Evolutionary conservation across 208 protist genomes (phyloP).

Genomic region (Strigomonas galati): DNA sequence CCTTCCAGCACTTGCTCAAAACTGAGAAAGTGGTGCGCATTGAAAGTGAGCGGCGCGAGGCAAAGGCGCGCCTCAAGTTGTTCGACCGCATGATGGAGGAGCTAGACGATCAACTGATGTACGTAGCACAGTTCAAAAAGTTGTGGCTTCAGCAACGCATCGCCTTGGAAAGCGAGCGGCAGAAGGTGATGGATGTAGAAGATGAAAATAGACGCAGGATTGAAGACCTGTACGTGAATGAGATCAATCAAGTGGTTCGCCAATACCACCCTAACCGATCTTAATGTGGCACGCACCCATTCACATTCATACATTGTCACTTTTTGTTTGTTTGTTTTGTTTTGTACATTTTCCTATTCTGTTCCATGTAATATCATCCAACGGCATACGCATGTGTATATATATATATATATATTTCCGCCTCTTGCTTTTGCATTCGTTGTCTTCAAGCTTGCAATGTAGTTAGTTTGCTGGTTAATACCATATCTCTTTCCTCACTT

Average conservation of each 20-base stretch:
- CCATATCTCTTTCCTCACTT: conserved; percentile 10
- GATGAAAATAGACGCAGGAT: conserved; percentile 10
- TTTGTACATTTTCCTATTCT: neutral
- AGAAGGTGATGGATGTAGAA: conserved; percentile 54
- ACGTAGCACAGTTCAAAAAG: conserved; percentile 80
- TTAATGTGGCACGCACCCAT: no score
- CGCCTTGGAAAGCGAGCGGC: conserved; percentile 49
- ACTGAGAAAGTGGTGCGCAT: conserved; percentile 80
- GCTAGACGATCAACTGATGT: conserved; percentile 75
- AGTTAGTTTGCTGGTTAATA: no score
- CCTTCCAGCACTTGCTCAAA: conserved; percentile 56
- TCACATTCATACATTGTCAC: no score
- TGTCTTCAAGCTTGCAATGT: no score
- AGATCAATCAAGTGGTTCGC: conserved; percentile 25
- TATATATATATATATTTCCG: conserved; percentile 11
- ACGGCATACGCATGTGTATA: neutral
- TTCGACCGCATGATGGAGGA: conserved; percentile 61
- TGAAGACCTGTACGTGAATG: conserved; percentile 28
- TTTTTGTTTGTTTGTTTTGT: neutral
- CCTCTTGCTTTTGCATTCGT: conserved; percentile 16
- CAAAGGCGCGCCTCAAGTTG: conserved; percentile 66
- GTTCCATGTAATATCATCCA: neutral
- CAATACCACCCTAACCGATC: conserved; percentile 18
- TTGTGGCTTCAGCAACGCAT: conserved; percentile 74
- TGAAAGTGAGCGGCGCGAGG: conserved; percentile 71